A percentile compares a stretch with the other conserved stretches of the same genome.
Conservation (phyloP, 768 basidiomycete genomes). For the Rhodocollybia butyracea region DNA sequence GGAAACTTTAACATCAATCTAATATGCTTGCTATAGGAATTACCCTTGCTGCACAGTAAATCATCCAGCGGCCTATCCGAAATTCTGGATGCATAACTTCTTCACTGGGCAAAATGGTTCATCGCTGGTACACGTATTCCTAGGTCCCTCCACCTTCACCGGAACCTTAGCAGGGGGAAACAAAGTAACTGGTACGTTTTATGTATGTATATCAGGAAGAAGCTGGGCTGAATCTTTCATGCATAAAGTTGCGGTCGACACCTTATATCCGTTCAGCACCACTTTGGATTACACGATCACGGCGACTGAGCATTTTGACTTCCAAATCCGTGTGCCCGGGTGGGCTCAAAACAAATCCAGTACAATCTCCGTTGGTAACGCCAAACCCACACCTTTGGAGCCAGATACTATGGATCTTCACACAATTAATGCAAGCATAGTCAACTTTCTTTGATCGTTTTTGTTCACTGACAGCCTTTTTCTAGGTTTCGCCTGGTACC, state of each 20-base stretch:
- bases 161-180: conserved; percentile 30
- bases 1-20: not conserved
- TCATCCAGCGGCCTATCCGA: conserved; percentile 37
- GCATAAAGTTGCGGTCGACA: conserved; percentile 29
- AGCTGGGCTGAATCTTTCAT: not conserved
- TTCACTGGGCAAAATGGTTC: conserved; percentile 25
- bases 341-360: conserved; percentile 35
- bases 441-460: not conserved
- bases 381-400: conserved; percentile 16
- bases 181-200: conserved; percentile 26
- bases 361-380: conserved; percentile 30
- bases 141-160: conserved; percentile 35
- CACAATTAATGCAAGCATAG: conserved; percentile 23
- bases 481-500: conserved; percentile 21
- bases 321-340: conserved; percentile 35
- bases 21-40: conserved; percentile 22
- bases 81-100: conserved; percentile 42
- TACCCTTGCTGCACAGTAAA: conserved; percentile 44
- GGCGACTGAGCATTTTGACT: conserved; percentile 27
- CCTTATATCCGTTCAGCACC: conserved; percentile 38
- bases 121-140: conserved; percentile 32
- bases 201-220: not conserved
- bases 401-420: conserved; percentile 31
- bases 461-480: not conserved
- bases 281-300: conserved; percentile 33